Evolutionary conservation across 441 rosid genomes (phyloP).

Genomic region (Brassica hybrid): DNA sequence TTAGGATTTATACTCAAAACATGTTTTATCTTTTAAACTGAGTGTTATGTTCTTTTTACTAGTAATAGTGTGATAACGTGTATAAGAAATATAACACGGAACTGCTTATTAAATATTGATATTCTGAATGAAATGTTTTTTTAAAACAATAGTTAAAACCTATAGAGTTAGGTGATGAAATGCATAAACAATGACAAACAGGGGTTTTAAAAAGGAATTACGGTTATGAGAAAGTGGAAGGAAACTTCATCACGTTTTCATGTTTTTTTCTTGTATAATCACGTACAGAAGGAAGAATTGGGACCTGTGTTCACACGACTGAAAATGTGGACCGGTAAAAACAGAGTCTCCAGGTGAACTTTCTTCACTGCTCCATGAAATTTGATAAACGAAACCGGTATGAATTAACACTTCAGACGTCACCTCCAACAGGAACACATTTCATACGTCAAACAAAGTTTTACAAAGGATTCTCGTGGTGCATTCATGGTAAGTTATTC

Average conservation of each 20-base stretch:
- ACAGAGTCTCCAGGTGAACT: neutral
- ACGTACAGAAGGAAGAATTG: neutral
- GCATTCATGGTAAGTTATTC: no score
- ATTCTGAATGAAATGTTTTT: neutral
- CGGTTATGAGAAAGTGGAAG: conserved; percentile 21
- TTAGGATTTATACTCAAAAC: neutral
- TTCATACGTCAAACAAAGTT: neutral
- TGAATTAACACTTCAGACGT: neutral
- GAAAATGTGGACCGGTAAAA: neutral
- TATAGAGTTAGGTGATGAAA: neutral
- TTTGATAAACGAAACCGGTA: neutral
- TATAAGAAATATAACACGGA: no score
- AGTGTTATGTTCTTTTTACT: neutral
- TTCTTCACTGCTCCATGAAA: neutral
- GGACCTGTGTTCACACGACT: conserved; percentile 24
- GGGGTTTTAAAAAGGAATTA: neutral
- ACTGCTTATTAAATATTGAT: neutral
- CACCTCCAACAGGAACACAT: neutral
- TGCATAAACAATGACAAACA: neutral
- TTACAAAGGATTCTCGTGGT: no score
- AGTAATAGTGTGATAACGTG: neutral
- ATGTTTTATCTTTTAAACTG: neutral
- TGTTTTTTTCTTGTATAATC: neutral
- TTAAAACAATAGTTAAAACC: neutral
- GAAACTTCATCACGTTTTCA: conserved; percentile 9